Percentiles rank a stretch among this genome's conserved stretches.
These are phyloP conservation scores for Artemisia tridentata DNA, from an alignment of 129 eudicot genomes.

Conservation along the genomic window DNA sequence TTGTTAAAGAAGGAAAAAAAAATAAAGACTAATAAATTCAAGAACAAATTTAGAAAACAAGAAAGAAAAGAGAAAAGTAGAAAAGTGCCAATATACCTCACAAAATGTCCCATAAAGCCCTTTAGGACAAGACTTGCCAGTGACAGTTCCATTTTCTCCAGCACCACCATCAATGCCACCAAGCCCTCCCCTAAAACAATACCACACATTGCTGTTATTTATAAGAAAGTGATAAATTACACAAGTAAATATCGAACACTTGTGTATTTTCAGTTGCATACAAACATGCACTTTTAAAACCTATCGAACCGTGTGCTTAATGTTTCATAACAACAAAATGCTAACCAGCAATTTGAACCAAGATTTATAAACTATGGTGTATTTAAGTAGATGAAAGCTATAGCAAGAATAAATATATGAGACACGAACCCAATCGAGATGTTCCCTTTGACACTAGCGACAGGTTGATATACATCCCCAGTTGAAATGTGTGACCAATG, in stretches of 20 bases:
- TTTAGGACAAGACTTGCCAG: constrained; percentile 76
- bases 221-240: neutral
- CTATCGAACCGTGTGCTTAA: neutral
- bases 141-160: constrained; percentile 76
- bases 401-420: constrained; percentile 1
- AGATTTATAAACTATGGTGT: neutral
- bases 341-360: neutral
- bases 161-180: constrained; percentile 50
- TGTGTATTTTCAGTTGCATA: too few relatives aligned
- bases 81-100: constrained; percentile 42
- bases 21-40: neutral
- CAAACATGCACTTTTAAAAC: too few relatives aligned
- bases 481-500: constrained; percentile 92
- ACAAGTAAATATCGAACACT: too few relatives aligned
- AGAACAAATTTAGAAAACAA: neutral
- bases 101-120: constrained; percentile 87
- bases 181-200: constrained; percentile 59
- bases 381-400: constrained; percentile 8
- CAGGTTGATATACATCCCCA: constrained; percentile 88
- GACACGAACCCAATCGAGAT: constrained; percentile 64
- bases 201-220: constrained; percentile 18
- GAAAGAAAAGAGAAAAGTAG: neutral
- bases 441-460: constrained; percentile 75
- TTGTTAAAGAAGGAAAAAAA: too few relatives aligned
- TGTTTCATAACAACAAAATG: neutral